phyloP scores from a whole-genome alignment of 1,284 basidiomycete species.

The Irpex sp. region DNA sequence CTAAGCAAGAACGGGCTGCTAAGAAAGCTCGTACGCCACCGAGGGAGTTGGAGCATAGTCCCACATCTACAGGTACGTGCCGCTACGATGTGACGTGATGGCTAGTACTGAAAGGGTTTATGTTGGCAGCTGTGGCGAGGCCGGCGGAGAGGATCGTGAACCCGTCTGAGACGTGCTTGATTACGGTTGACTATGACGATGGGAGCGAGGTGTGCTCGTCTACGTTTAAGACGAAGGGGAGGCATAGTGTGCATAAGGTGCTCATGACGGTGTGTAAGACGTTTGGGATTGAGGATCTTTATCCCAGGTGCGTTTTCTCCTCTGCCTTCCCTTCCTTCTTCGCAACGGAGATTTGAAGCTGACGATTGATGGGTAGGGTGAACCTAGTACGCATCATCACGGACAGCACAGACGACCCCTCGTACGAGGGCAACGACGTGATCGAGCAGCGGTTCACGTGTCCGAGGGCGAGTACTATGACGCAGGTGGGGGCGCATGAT shows the following conservation, averaged over 20 bases:
- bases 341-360: neutral
- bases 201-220: conserved; percentile 1
- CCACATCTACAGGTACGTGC: neutral
- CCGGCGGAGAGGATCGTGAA: neutral
- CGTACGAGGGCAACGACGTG: neutral
- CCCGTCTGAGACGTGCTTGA: neutral
- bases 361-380: neutral
- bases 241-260: conserved; percentile 23
- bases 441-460: neutral
- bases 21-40: neutral
- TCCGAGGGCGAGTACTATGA: neutral
- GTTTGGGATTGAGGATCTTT: conserved; percentile 20
- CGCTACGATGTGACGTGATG: neutral
- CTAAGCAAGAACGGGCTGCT: neutral
- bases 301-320: conserved; percentile 14
- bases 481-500: neutral
- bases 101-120: no score
- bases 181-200: conserved; percentile 4
- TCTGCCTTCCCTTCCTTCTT: no score
- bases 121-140: neutral
- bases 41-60: neutral
- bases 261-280: conserved; percentile 23
- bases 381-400: neutral
- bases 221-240: conserved; percentile 23
- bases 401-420: neutral